These are phyloP conservation scores for Xylariales sp. DNA, from an alignment of 2,329 filamentous ascomycete genomes.

Conservation along the genomic window DNA sequence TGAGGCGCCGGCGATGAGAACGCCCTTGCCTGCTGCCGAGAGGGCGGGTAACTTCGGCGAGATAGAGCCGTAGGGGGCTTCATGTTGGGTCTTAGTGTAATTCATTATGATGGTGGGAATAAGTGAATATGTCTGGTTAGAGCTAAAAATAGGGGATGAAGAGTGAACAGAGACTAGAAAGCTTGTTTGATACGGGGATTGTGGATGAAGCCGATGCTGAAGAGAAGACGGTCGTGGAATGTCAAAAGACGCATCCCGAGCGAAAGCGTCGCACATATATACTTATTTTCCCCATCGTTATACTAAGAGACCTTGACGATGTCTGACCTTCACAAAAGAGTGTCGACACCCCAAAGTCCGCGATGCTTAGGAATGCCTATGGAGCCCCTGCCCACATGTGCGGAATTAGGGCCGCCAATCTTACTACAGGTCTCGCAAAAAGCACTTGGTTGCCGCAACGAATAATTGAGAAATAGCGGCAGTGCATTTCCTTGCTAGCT, in stretches of 20 bases:
- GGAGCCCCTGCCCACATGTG: background rate
- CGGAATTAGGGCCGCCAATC: background rate
- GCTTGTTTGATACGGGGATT: background rate
- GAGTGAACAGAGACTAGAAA: background rate
- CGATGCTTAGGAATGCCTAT: slow-evolving; percentile 6
- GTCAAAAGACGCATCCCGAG: background rate
- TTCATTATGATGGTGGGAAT: slow-evolving; percentile 35
- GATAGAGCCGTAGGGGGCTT: slow-evolving; percentile 37
- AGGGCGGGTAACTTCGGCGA: slow-evolving; percentile 34
- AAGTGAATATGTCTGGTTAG: background rate
- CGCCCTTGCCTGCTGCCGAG: slow-evolving; percentile 32
- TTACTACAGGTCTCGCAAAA: background rate
- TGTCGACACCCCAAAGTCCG: slow-evolving; percentile 3
- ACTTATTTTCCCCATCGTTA: background rate
- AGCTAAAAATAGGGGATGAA: background rate
- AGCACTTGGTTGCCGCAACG: background rate
- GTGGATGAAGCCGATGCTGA: slow-evolving; percentile 1
- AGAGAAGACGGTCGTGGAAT: background rate
- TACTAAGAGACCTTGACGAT: background rate
- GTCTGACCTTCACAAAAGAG: background rate
- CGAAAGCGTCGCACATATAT: background rate
- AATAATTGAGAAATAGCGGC: background rate
- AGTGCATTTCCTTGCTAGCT: background rate
- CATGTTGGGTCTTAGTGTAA: slow-evolving; percentile 41
- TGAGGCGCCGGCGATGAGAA: slow-evolving; percentile 39